Conservation (phyloP, 1,284 basidiomycete genomes). For the Microbotryomycetes sp. region DNA sequence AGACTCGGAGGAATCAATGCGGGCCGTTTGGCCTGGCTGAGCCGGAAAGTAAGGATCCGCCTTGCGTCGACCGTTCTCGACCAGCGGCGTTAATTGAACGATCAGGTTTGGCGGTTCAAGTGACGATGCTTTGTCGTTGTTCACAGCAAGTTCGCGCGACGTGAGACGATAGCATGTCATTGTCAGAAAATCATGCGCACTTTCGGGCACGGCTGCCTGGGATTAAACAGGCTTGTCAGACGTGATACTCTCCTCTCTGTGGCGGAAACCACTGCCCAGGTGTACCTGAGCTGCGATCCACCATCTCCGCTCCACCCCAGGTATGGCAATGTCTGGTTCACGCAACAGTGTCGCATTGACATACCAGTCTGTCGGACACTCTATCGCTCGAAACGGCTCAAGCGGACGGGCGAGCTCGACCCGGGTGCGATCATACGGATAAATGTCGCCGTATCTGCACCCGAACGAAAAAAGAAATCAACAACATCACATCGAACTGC, state of each 20-base stretch:
- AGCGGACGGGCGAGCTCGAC: slow-evolving; percentile 45
- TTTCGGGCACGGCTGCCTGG: slow-evolving; percentile 58
- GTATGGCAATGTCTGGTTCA: slow-evolving; percentile 54
- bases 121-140: neutral
- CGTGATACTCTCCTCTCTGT: neutral
- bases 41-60: slow-evolving; percentile 67
- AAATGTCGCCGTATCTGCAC: slow-evolving; percentile 56
- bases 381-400: neutral
- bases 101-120: slow-evolving; percentile 39
- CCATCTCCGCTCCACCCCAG: slow-evolving; percentile 46
- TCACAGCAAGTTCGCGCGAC: neutral
- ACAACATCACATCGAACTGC: no score
- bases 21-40: slow-evolving; percentile 51
- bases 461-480: no score
- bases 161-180: slow-evolving; percentile 44
- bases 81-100: slow-evolving; percentile 65
- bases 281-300: slow-evolving; percentile 67
- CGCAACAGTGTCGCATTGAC: slow-evolving; percentile 76
- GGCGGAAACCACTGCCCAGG: neutral
- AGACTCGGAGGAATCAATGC: slow-evolving; percentile 44
- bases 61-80: slow-evolving; percentile 60
- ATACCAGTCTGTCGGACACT: slow-evolving; percentile 44
- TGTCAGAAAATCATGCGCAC: slow-evolving; percentile 65
- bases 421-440: slow-evolving; percentile 70
- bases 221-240: neutral